Percentiles rank a stretch among this genome's conserved stretches.
phyloP scores from a whole-genome alignment of 345 rosid species.

The Populus nigra region DNA sequence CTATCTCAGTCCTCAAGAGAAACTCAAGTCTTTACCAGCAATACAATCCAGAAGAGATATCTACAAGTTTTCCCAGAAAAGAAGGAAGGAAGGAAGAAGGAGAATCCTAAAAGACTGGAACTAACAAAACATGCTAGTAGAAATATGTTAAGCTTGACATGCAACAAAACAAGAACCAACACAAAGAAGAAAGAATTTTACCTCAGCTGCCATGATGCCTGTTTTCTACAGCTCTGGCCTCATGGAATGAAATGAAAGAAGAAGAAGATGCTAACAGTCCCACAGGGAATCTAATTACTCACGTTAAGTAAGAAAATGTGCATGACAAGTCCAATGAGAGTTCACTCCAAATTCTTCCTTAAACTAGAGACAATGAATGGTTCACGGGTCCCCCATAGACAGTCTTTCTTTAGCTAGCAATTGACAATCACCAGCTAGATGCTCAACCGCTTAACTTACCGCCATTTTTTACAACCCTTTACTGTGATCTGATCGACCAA shows the following conservation, averaged over 20 bases:
- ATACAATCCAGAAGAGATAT: not conserved
- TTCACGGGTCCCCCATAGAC: slow-evolving; percentile 27
- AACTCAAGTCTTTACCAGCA: not conserved
- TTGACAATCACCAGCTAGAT: slow-evolving; percentile 22
- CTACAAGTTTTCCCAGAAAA: not conserved
- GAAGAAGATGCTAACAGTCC: not conserved
- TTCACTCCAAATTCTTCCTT: slow-evolving; percentile 8
- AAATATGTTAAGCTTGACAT: not conserved
- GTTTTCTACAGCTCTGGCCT: slow-evolving; percentile 4
- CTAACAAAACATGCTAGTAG: not conserved
- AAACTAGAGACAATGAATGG: slow-evolving; percentile 20
- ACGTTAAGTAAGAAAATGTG: not conserved
- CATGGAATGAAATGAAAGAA: not conserved
- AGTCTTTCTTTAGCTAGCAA: slow-evolving; percentile 2
- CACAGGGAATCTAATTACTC: slow-evolving; percentile 1
- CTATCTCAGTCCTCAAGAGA: not conserved
- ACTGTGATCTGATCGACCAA: too few relatives aligned
- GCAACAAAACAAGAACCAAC: not conserved
- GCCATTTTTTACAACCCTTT: slow-evolving; percentile 22
- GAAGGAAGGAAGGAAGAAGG: not conserved
- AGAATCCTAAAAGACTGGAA: not conserved
- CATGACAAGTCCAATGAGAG: not conserved
- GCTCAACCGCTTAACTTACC: slow-evolving; percentile 24
- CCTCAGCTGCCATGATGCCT: slow-evolving; percentile 37
- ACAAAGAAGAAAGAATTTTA: slow-evolving; percentile 1